A percentile compares a stretch with the other conserved stretches of the same genome.
These are phyloP conservation scores for Sisymbrium irio DNA, from an alignment of 345 rosid species.

Conservation along the genomic window DNA sequence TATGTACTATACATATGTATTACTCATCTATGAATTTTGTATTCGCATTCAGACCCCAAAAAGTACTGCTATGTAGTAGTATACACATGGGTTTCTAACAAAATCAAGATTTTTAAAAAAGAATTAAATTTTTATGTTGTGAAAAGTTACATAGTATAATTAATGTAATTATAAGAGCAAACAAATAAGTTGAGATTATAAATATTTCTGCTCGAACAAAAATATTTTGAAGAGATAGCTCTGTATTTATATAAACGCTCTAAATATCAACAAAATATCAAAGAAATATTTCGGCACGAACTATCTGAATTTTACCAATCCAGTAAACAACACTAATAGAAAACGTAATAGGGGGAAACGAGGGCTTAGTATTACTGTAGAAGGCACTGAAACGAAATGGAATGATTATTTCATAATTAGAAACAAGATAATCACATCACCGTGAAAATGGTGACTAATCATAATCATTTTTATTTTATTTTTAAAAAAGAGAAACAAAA, in stretches of 20 bases:
- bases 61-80: background rate
- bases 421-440: background rate
- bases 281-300: too few relatives aligned
- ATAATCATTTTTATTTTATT: too few relatives aligned
- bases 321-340: background rate
- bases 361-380: background rate
- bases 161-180: background rate
- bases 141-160: background rate
- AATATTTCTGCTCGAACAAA: background rate
- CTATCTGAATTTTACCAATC: background rate
- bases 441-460: background rate
- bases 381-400: slow-evolving; percentile 10
- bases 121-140: too few relatives aligned
- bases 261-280: too few relatives aligned
- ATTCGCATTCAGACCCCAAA: background rate
- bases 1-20: background rate
- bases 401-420: slow-evolving; percentile 25
- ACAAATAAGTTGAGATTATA: background rate
- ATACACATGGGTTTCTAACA: background rate
- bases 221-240: background rate
- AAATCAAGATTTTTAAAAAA: background rate
- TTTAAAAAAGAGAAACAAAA: background rate
- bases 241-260: background rate
- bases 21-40: background rate
- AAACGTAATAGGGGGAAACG: background rate